These are phyloP conservation scores for Talaromyces wortmannii DNA, from an alignment of 495 filamentous ascomycete species.

Conservation along the genomic window DNA sequence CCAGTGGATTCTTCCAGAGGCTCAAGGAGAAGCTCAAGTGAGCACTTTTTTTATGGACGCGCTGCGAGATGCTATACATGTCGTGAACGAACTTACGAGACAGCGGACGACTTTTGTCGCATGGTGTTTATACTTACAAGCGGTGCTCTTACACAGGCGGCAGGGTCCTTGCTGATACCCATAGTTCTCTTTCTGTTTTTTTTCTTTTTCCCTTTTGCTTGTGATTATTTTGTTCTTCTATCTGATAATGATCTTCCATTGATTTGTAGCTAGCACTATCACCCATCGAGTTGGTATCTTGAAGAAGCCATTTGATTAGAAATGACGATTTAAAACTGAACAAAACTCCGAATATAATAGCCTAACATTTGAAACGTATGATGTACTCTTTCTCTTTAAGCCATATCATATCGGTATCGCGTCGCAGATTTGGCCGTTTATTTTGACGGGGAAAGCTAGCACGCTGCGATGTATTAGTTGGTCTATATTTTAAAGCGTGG, in stretches of 20 bases:
- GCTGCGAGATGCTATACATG: neutral
- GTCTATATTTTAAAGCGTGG: neutral
- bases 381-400: neutral
- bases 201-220: neutral
- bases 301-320: too few species aligned
- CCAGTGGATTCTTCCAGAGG: conserved; percentile 40
- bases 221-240: too few species aligned
- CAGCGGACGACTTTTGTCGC: neutral
- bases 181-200: neutral
- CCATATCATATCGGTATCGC: conserved; percentile 43
- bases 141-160: neutral
- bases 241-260: too few species aligned
- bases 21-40: conserved; percentile 44
- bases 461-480: conserved; percentile 33
- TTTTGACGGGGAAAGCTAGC: conserved; percentile 47
- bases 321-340: too few species aligned
- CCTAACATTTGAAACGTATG: too few species aligned
- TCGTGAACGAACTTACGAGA: neutral
- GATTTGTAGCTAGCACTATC: too few species aligned
- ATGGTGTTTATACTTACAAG: neutral
- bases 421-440: conserved; percentile 46
- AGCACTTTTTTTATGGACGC: neutral
- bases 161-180: too few species aligned
- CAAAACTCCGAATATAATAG: too few species aligned
- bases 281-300: too few species aligned